Evolutionary conservation across 495 filamentous ascomycete genomes (phyloP).

Genomic region (Filosporella fistucella): DNA sequence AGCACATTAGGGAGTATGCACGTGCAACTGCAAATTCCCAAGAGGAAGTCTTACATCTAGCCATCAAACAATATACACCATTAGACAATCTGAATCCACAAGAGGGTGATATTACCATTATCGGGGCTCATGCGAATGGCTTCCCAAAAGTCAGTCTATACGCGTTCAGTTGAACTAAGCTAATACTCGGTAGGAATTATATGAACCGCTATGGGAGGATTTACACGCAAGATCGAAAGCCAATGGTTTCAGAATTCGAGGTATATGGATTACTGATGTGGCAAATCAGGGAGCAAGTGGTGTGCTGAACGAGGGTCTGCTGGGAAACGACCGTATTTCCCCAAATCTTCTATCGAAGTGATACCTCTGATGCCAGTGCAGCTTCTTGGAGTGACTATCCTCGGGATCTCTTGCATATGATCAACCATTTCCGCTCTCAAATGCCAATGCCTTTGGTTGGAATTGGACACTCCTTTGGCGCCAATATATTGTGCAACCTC

Average conservation of each 20-base stretch:
- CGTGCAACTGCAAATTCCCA: slow-evolving; percentile 56
- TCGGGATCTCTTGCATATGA: slow-evolving; percentile 80
- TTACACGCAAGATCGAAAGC: slow-evolving; percentile 48
- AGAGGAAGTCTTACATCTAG: slow-evolving; percentile 59
- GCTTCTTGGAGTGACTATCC: slow-evolving; percentile 80
- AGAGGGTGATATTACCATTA: slow-evolving; percentile 74
- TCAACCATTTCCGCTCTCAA: slow-evolving; percentile 75
- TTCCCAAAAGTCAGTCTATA: slow-evolving; percentile 66
- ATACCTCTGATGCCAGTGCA: slow-evolving; percentile 23
- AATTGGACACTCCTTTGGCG: slow-evolving; percentile 88
- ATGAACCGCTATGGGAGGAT: slow-evolving; percentile 85
- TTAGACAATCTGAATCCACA: slow-evolving; percentile 57
- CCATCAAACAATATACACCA: slow-evolving; percentile 82
- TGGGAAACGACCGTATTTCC: slow-evolving; percentile 76
- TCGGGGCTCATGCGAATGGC: slow-evolving; percentile 81
- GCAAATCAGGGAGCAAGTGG: slow-evolving; percentile 72
- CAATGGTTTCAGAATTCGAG: slow-evolving; percentile 63
- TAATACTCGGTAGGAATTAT: slow-evolving; percentile 58
- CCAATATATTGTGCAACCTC: slow-evolving; percentile 54
- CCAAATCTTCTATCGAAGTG: slow-evolving; percentile 21
- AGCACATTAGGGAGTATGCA: slow-evolving; percentile 73
- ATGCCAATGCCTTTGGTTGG: slow-evolving; percentile 90
- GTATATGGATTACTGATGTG: slow-evolving; percentile 85
- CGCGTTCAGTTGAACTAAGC: neutral
- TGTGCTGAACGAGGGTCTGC: slow-evolving; percentile 63